Percentiles rank a stretch among this genome's conserved stretches.
These are phyloP conservation scores for Fusarium sp. DNA, from an alignment of 2,329 filamentous ascomycete species.

Conservation along the genomic window DNA sequence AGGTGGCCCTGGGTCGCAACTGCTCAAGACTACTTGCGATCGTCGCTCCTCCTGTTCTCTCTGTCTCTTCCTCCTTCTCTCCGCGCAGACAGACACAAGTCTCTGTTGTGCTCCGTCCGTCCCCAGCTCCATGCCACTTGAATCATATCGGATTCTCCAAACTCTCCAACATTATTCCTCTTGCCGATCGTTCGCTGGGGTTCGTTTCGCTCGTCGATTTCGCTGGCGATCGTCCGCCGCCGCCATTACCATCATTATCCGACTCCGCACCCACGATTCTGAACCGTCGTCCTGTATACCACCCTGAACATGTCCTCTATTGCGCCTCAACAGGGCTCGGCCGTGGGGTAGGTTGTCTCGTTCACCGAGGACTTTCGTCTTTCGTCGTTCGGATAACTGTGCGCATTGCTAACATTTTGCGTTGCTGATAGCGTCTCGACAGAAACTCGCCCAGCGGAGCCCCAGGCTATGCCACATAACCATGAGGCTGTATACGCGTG, in stretches of 20 bases:
- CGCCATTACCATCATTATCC: background rate
- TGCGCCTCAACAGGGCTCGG: constrained; percentile 21
- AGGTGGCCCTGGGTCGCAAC: background rate
- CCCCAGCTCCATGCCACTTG: constrained; percentile 1
- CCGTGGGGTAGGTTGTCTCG: constrained; percentile 17
- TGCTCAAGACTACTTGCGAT: background rate
- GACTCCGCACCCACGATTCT: background rate
- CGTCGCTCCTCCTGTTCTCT: background rate
- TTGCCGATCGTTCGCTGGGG: constrained; percentile 10
- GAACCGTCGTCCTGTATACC: background rate
- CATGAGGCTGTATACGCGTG: background rate
- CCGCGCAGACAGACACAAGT: too few species aligned
- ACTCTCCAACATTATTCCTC: constrained; percentile 1
- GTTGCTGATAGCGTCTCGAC: constrained; percentile 3
- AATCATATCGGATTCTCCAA: background rate
- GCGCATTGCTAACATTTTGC: constrained; percentile 18
- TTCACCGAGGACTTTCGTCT: constrained; percentile 1
- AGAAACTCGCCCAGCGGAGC: constrained; percentile 8
- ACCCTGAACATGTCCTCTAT: constrained; percentile 23
- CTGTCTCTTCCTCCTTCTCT: background rate
- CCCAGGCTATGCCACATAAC: background rate
- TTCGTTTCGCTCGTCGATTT: background rate
- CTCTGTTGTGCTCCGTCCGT: background rate
- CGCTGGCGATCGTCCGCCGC: background rate
- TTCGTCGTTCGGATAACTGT: background rate